Percentiles rank a stretch among this genome's conserved stretches.
These are phyloP conservation scores for Fusarium chuoi DNA, from an alignment of 2,329 filamentous ascomycete species.

Conservation along the genomic window DNA sequence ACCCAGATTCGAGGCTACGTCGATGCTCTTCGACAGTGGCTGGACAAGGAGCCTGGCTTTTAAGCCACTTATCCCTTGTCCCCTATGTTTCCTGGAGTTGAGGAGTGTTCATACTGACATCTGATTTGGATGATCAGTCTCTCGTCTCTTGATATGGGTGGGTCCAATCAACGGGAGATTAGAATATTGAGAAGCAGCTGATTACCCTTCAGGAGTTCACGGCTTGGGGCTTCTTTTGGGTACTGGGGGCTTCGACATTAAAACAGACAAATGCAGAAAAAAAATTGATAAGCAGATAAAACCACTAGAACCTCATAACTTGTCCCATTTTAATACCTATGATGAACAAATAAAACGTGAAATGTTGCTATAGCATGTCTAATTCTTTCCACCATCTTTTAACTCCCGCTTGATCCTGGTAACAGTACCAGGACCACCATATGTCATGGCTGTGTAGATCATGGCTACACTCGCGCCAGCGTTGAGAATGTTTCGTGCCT, in stretches of 20 bases:
- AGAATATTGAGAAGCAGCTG: background rate
- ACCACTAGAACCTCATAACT: background rate
- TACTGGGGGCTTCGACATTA: background rate
- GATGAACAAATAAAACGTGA: constrained; percentile 36
- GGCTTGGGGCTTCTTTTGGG: background rate
- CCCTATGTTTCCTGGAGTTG: background rate
- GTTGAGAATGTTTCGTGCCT: constrained; percentile 84
- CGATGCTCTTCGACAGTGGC: background rate
- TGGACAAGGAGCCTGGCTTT: background rate
- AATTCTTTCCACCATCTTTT: constrained; percentile 52
- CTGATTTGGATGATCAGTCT: background rate
- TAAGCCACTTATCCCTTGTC: background rate
- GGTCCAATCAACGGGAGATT: background rate
- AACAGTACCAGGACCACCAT: constrained; percentile 71
- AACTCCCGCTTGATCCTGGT: constrained; percentile 74
- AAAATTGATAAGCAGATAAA: background rate
- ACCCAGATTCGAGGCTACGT: background rate
- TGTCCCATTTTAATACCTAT: constrained; percentile 5
- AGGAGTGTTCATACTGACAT: background rate
- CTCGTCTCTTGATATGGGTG: background rate
- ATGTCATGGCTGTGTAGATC: constrained; percentile 83
- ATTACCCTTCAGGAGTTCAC: background rate
- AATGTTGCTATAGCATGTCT: constrained; percentile 37
- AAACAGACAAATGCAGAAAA: background rate
- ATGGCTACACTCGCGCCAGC: constrained; percentile 92